Evolutionary conservation across 2,329 filamentous ascomycete species (phyloP).

Genomic region (Lanzia echinophila): DNA sequence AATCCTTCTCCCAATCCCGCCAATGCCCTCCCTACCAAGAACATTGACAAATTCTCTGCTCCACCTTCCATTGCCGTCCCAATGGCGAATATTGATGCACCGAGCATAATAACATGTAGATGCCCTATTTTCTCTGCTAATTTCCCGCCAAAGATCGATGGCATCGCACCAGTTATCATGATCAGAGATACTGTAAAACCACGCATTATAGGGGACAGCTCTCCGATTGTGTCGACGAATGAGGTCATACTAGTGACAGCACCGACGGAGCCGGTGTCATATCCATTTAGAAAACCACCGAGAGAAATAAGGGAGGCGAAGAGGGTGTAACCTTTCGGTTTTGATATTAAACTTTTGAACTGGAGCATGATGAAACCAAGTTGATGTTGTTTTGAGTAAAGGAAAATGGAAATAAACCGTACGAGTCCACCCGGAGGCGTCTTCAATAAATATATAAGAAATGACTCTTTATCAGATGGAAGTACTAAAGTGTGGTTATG

Average conservation of each 20-base stretch:
- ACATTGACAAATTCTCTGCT: constrained; percentile 42
- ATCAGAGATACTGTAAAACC: constrained; percentile 54
- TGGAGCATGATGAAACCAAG: neutral
- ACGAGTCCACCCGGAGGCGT: no score
- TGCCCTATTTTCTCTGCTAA: constrained; percentile 40
- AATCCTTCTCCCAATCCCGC: constrained; percentile 50
- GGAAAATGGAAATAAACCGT: neutral
- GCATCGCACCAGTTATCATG: constrained; percentile 48
- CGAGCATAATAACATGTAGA: neutral
- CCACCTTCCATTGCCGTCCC: neutral
- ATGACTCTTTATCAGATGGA: no score
- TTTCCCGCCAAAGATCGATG: constrained; percentile 48
- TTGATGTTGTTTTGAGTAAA: neutral
- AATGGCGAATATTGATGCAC: neutral
- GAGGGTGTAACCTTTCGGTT: constrained; percentile 35
- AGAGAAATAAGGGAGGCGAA: constrained; percentile 4
- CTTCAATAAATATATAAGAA: no score
- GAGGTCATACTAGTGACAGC: constrained; percentile 42
- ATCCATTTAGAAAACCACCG: constrained; percentile 10
- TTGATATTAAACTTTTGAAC: neutral
- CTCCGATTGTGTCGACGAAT: constrained; percentile 39
- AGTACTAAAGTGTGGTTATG: no score
- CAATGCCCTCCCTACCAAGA: constrained; percentile 46
- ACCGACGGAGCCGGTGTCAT: constrained; percentile 43
- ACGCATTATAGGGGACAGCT: constrained; percentile 42